Evolutionary conservation across 768 basidiomycete species (phyloP), one percentile per base, ranked within the genome.

Genomic region (Mycena maculata): DNA sequence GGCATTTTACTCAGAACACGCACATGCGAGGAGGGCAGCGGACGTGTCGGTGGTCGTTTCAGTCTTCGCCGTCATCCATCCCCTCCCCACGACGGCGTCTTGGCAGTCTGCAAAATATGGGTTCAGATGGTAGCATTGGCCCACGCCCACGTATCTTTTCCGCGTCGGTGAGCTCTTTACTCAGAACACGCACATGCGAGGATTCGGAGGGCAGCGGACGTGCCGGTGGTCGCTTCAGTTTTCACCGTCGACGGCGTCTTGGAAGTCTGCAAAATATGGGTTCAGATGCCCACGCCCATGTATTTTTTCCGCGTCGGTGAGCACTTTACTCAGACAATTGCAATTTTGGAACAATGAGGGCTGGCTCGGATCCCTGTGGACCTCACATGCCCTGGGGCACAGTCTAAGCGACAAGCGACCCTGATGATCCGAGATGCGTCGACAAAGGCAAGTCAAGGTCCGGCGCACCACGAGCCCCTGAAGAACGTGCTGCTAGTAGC

Each of bases 391-490:
- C 16, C 44, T 49, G 55, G 9, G 38, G 25, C 45, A 45, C 28
- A 67, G 55, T 4, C 60, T 67, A 67, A 67, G 66, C 55, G 66
- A 67, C 54, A 62, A 57, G 41, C 53, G 65, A 61, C 53, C 53
- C 53, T 60, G 60, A 47, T 60, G 53, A 67, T 67, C 66, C 22
- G 48, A 15, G 41, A 56, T 62, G 54, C 47, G 22, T 62, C 39
- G 60, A 56, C 38, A 4, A 62, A 52, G 49, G n/a, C 60, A 67
- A 62, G 60, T 27, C 60, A 67, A 67, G 66, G 36, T 67, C 66
- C 66, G 60, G 66, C 41, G 25, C 38, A 42, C 41, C 31, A 60
- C 30, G 23, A n/a, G 41, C 39, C 49, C 50, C 36, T 27, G 9
- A 22, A 48, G 53, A 59, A 52, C 41, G 50, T 47, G 49, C 49